Evolutionary conservation across 495 filamentous ascomycete genomes (phyloP).

Genomic region (Filosporella fistucella): DNA sequence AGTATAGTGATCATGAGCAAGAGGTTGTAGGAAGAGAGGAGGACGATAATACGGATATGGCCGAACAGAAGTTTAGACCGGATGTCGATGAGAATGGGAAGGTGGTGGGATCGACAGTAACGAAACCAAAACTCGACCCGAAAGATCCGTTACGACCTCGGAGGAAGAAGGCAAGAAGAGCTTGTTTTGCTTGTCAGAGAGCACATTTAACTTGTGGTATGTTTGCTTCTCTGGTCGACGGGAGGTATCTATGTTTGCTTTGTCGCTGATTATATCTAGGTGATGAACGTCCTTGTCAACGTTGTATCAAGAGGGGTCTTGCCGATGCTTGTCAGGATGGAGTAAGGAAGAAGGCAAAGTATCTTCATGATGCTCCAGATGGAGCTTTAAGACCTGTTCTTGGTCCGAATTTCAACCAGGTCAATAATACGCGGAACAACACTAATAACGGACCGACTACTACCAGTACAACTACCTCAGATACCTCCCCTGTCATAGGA

Average conservation of each 20-base stretch:
- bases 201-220: constrained; percentile 98
- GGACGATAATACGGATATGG: constrained; percentile 52
- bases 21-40: constrained; percentile 38
- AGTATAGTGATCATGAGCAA: constrained; percentile 43
- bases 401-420: constrained; percentile 47
- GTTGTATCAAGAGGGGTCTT: constrained; percentile 90
- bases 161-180: constrained; percentile 92
- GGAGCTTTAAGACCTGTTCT: constrained; percentile 56
- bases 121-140: constrained; percentile 60
- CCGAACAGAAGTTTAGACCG: constrained; percentile 42
- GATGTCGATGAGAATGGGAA: constrained; percentile 33
- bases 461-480: constrained; percentile 9
- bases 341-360: constrained; percentile 97
- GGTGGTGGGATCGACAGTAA: constrained; percentile 28
- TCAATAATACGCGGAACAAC: constrained; percentile 15
- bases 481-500: constrained; percentile 16
- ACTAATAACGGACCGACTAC: constrained; percentile 23
- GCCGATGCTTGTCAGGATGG: constrained; percentile 91
- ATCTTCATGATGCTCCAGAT: constrained; percentile 90
- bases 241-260: neutral
- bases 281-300: constrained; percentile 83
- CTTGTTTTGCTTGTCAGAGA: constrained; percentile 94
- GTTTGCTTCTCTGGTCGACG: constrained; percentile 30
- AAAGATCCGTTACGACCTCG: constrained; percentile 85
- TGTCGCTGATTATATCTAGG: constrained; percentile 28